phyloP scores from a whole-genome alignment of 2,329 filamentous ascomycete species.

The Monosporascus sp. region DNA sequence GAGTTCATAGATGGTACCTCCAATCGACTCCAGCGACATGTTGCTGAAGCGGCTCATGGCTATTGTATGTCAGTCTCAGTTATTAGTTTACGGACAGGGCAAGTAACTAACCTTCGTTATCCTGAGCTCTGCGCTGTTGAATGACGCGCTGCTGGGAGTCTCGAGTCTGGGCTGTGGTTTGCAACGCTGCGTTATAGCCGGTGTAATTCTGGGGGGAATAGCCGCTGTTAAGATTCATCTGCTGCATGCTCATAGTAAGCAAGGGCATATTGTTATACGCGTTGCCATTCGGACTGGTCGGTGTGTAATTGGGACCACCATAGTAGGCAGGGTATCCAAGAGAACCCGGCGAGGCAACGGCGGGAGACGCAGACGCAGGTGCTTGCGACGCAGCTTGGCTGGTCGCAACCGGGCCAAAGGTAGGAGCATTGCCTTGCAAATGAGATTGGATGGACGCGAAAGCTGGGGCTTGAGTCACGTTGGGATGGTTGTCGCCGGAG shows the following conservation, averaged over 20 bases:
- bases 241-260: conserved; percentile 56
- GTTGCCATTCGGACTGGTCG: conserved; percentile 22
- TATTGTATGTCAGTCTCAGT: conserved; percentile 21
- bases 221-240: conserved; percentile 52
- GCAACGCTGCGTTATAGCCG: conserved; percentile 50
- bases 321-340: conserved; percentile 20
- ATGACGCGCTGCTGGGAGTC: conserved; percentile 75
- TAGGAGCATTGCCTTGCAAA: conserved; percentile 72
- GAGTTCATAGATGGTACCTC: conserved; percentile 78
- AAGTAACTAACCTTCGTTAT: conserved; percentile 58
- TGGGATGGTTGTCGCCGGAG: conserved; percentile 43
- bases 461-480: conserved; percentile 34
- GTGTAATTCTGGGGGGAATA: conserved; percentile 56
- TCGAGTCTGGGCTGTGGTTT: conserved; percentile 51
- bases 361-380: conserved; percentile 15
- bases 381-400: conserved; percentile 25
- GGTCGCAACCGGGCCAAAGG: conserved; percentile 66
- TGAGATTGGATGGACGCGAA: conserved; percentile 64
- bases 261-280: conserved; percentile 24
- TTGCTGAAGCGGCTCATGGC: conserved; percentile 79
- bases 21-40: conserved; percentile 72
- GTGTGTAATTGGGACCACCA: conserved; percentile 27
- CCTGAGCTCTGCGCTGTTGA: conserved; percentile 68
- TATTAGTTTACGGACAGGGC: not conserved
- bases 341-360: conserved; percentile 9